Base-by-base conservation (phyloP, 192 early-diverging fungal species). In the Fimicolochytrium jonesii region DNA sequence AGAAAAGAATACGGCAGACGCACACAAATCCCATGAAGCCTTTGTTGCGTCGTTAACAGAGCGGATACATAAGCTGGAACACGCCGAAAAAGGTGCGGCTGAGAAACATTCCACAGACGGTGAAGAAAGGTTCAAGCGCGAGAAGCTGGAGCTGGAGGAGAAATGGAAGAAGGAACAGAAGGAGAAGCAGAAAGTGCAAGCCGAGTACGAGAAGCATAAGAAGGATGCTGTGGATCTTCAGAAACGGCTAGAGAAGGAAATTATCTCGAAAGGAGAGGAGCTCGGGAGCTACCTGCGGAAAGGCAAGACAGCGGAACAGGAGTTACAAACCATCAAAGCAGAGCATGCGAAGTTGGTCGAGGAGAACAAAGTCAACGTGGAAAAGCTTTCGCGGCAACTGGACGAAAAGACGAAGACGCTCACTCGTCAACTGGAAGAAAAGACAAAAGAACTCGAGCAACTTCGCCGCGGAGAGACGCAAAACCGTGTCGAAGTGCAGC, bases 151-250 rank as follows among this genome's bases (percentile, higher is more conserved):
- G 9, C n/a, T 74, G 7, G 79, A 81, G 37, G 75, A 81, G 31
- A 69, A 56, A 42, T 47, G 51, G 18, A 73, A 69, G 29, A 77
- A 74, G 59, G 72, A 77, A 26, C 64, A 65, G 59, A 49, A 52
- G 23, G 76, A 77, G 30, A 61, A 56, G 57, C 64, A 51, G 44
- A 80, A 76, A 34, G 23, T 69, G 15, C 35, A 39, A n/a, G 46
- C 42, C 4, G 78, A 80, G n/a, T 61, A 66, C 30, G 78, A 80
- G 22, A 76, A 74, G 48, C 35, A 50, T n/a, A 74, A 74, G 44
- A 80, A 80, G 32, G 78, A 76, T 49, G 29, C 65, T 11, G 68
- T 52, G 6, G 78, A 80, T 18, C 61, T 70, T 33, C 51, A 67
- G 29, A 71, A 69, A 37, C 72, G 72, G 49, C 62, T 69, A 29